A percentile compares a stretch with the other conserved stretches of the same genome.
Conservation (phyloP, 768 basidiomycete genomes). For the Termitomyces sp. region DNA sequence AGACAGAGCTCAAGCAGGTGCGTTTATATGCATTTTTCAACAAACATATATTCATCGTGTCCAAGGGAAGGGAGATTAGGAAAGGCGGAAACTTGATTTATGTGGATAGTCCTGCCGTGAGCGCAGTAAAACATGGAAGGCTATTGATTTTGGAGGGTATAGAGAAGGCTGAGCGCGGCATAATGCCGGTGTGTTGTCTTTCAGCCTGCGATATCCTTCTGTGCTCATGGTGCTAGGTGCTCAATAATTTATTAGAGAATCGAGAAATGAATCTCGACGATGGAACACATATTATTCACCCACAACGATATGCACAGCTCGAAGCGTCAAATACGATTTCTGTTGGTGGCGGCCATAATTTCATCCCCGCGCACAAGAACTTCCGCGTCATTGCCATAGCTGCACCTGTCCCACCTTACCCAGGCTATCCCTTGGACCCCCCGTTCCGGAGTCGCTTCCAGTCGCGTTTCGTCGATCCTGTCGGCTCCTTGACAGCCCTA, state of each 20-base stretch:
- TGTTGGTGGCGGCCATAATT: constrained; percentile 33
- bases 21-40: background rate
- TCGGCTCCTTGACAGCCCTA: constrained; percentile 43
- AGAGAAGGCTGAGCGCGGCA: constrained; percentile 68
- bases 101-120: constrained; percentile 62
- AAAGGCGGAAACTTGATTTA: constrained; percentile 58
- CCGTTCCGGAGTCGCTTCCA: constrained; percentile 68
- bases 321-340: constrained; percentile 24
- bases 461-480: constrained; percentile 59
- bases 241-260: constrained; percentile 67
- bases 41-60: background rate
- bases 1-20: constrained; percentile 65
- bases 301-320: constrained; percentile 50
- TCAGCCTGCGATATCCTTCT: background rate
- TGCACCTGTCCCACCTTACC: constrained; percentile 63
- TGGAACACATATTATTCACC: constrained; percentile 64
- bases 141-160: constrained; percentile 64
- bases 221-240: constrained; percentile 26
- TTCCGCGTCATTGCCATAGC: constrained; percentile 68
- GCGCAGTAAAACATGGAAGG: constrained; percentile 60
- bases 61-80: constrained; percentile 54
- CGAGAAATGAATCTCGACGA: constrained; percentile 74
- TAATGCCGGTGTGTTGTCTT: constrained; percentile 52
- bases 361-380: constrained; percentile 61
- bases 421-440: constrained; percentile 61